phyloP scores from a whole-genome alignment of 768 basidiomycete genomes.

The Mycena latifolia region DNA sequence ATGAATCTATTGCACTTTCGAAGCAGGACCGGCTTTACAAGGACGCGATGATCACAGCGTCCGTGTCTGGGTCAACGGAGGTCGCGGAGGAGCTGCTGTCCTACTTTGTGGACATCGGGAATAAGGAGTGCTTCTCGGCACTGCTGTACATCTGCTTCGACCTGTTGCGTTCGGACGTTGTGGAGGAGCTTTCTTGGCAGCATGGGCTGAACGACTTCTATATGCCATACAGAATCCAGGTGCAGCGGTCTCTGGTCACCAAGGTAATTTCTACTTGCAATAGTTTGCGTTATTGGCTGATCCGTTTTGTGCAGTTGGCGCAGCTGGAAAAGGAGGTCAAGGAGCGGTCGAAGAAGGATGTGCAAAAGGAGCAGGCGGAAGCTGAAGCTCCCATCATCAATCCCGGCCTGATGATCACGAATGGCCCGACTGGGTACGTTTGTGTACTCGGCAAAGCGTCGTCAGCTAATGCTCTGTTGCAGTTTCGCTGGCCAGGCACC shows the following conservation, averaged over 20 bases:
- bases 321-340: conserved; percentile 90
- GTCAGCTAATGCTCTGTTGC: conserved; percentile 25
- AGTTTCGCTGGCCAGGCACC: conserved; percentile 72
- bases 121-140: conserved; percentile 97
- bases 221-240: conserved; percentile 96
- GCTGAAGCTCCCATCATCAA: conserved; percentile 91
- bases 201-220: conserved; percentile 97
- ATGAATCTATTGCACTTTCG: conserved; percentile 94
- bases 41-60: conserved; percentile 95
- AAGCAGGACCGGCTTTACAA: conserved; percentile 98
- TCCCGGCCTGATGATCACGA: conserved; percentile 82
- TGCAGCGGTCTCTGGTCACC: conserved; percentile 82
- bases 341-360: conserved; percentile 89
- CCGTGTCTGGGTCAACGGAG: conserved; percentile 84
- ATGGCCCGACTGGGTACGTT: conserved; percentile 68
- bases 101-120: conserved; percentile 98
- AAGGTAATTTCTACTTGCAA: conserved; percentile 59
- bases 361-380: conserved; percentile 90
- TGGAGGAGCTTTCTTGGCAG: conserved; percentile 97
- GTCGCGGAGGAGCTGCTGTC: conserved; percentile 95
- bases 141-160: conserved; percentile 95
- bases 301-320: conserved; percentile 63
- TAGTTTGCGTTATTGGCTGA: conserved; percentile 16
- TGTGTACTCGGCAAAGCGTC: conserved; percentile 45
- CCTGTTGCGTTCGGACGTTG: conserved; percentile 91